phyloP scores from a whole-genome alignment of 148 eudicot species.

The Hydrangea macrophylla region DNA sequence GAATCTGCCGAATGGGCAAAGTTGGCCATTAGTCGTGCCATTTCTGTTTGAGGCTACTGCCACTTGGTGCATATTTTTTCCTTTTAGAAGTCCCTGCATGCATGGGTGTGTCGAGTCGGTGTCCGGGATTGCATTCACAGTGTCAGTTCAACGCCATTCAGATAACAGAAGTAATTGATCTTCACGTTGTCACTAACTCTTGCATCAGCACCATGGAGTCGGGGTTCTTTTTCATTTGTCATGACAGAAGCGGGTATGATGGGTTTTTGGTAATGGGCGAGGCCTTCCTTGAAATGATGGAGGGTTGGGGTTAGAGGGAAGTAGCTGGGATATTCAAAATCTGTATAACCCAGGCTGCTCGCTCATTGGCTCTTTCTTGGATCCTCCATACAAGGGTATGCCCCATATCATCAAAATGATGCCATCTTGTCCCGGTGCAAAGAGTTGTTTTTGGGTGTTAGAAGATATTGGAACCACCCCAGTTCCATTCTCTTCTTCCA shows the following conservation, averaged over 20 bases:
- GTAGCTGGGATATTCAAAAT: not conserved
- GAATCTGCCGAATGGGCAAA: constrained; percentile 4
- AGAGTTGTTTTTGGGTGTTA: not conserved
- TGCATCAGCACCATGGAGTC: constrained; percentile 42
- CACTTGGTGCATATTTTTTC: not conserved
- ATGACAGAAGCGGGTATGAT: constrained; percentile 2
- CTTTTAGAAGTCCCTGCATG: constrained; percentile 4
- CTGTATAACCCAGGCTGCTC: constrained; percentile 1
- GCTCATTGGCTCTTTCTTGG: not conserved
- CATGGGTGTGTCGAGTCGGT: constrained; percentile 1
- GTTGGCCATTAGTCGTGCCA: constrained; percentile 1
- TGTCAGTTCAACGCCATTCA: not conserved
- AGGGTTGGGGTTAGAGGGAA: not conserved
- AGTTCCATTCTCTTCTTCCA: not conserved
- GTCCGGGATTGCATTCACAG: not conserved
- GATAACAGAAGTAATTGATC: not conserved
- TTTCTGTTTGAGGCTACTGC: constrained; percentile 1
- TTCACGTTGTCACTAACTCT: constrained; percentile 33
- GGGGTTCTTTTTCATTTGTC: constrained; percentile 21
- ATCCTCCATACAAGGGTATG: not conserved
- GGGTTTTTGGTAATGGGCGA: constrained; percentile 9
- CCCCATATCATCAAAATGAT: constrained; percentile 10
- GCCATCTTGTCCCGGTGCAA: constrained; percentile 11
- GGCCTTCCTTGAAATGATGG: constrained; percentile 5
- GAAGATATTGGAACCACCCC: not conserved